Conservation (phyloP, 192 early-diverging fungal species). For the Linnemannia schmuckeri region DNA sequence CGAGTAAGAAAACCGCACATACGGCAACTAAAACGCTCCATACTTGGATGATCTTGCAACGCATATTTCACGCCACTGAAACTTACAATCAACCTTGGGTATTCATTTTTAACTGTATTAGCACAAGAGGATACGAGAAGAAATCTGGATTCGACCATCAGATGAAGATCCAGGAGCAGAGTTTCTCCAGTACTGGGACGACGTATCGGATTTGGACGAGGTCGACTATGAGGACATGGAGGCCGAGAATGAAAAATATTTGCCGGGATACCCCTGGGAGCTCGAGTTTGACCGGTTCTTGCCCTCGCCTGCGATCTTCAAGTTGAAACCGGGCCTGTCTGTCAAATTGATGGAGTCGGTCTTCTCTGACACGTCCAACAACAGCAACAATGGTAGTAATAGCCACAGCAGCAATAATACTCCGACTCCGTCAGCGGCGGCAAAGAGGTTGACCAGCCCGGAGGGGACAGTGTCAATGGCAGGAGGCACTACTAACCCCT, state of each 20-base stretch:
- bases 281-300: conserved; percentile 45
- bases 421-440: not conserved
- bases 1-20: conserved; percentile 47
- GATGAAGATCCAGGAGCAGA: conserved; percentile 60
- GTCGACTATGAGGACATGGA: conserved; percentile 60
- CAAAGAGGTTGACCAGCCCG: conserved; percentile 31
- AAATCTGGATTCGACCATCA: conserved; percentile 65
- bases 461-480: conserved; percentile 33
- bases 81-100: no score
- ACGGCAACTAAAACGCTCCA: not conserved
- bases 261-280: conserved; percentile 45
- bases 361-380: not conserved
- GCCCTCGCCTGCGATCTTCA: conserved; percentile 26
- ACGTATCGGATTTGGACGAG: conserved; percentile 60
- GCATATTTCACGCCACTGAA: no score
- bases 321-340: conserved; percentile 5
- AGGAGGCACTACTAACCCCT: not conserved
- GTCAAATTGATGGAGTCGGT: not conserved
- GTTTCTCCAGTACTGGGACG: conserved; percentile 62
- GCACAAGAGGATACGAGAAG: conserved; percentile 69
- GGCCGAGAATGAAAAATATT: conserved; percentile 53
- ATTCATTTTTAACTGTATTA: conserved; percentile 11
- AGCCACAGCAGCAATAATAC: not conserved
- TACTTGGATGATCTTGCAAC: not conserved
- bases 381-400: not conserved